Base-by-base conservation (phyloP, 1,284 basidiomycete species). In the Boletus calvinii region DNA sequence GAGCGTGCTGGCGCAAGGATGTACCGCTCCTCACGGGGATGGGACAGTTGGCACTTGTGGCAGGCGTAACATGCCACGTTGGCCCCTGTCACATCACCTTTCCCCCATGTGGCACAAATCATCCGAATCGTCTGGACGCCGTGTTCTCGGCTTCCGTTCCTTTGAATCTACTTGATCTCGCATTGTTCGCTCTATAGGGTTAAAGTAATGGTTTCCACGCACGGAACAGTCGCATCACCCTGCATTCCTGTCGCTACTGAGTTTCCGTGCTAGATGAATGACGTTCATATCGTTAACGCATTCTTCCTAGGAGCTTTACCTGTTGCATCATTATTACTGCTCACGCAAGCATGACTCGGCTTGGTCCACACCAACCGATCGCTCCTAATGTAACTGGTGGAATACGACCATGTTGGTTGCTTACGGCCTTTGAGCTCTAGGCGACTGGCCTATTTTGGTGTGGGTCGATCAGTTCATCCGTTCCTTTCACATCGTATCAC, bases 151-250 rank as follows among this genome's bases (percentile, higher is more conserved):
- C 39, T 42, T 48, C 54, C 29, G 41, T 22, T 29, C 35, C 53
- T 50, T 58, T 61, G 46, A 57, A 46, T 36, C 50, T 60, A 48
- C 61, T 39, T 29, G 29, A 67, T 64, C 29, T 49, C 22, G 59
- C 62, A 58, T 64, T 64, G 59, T 67, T 38, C 51, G 52, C 63
- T 58, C 18, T 12, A 60, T 54, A 39, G 49, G 62, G 62, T 40
- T 56, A 66, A 53, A 51, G 61, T 46, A 35, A 12, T 6, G 10
- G 24, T 45, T 55, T 61, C 50, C 46, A 45, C 32, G 32, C 47
- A 38, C 26, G 53, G 44, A 49, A 54, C 38, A 31, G 31, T 53
- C 45, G 37, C 50, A 52, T 54, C 49, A 46, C 6, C 18, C 22
- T 46, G 34, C 48, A 53, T 64, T 54, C 41, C 43, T 38, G 36